Percentiles rank a stretch among this genome's conserved stretches.
Evolutionary conservation across 768 basidiomycete genomes (phyloP).

Genomic region (Lactarius sp.): DNA sequence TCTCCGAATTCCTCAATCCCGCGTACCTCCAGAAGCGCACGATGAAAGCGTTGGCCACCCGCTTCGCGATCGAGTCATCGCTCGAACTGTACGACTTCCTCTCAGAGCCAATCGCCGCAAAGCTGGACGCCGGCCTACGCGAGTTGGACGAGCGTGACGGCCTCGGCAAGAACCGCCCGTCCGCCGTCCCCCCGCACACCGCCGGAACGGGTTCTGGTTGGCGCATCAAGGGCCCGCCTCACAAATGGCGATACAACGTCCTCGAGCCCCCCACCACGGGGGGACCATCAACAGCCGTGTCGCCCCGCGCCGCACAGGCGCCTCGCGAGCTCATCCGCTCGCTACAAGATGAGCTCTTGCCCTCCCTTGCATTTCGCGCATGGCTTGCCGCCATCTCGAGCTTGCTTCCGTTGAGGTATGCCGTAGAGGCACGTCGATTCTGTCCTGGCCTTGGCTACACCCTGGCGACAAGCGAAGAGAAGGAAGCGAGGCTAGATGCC

Average conservation of each 20-base stretch:
- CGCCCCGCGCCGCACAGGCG: constrained; percentile 49
- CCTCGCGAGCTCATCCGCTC: constrained; percentile 55
- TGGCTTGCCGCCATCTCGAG: constrained; percentile 76
- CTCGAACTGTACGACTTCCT: constrained; percentile 90
- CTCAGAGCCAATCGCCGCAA: constrained; percentile 55
- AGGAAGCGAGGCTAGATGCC: constrained; percentile 77
- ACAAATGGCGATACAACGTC: constrained; percentile 89
- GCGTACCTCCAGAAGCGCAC: constrained; percentile 83
- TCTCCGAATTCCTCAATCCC: constrained; percentile 81
- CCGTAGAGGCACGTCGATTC: constrained; percentile 82
- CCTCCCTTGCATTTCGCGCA: constrained; percentile 80
- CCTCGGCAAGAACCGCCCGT: constrained; percentile 45
- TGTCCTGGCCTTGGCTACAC: constrained; percentile 94
- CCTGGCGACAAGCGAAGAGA: constrained; percentile 81
- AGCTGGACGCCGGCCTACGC: constrained; percentile 60
- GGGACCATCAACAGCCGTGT: constrained; percentile 42
- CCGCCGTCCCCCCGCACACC: constrained; percentile 61
- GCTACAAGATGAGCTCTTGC: constrained; percentile 74
- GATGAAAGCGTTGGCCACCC: constrained; percentile 68
- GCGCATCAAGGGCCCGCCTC: constrained; percentile 80
- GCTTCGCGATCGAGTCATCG: constrained; percentile 83
- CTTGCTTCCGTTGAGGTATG: constrained; percentile 65
- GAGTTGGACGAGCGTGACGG: constrained; percentile 62
- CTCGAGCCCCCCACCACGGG: constrained; percentile 37
- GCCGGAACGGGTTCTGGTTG: constrained; percentile 57